phyloP scores from a whole-genome alignment of 306 rosid species.

The Fagus sylvatica region DNA sequence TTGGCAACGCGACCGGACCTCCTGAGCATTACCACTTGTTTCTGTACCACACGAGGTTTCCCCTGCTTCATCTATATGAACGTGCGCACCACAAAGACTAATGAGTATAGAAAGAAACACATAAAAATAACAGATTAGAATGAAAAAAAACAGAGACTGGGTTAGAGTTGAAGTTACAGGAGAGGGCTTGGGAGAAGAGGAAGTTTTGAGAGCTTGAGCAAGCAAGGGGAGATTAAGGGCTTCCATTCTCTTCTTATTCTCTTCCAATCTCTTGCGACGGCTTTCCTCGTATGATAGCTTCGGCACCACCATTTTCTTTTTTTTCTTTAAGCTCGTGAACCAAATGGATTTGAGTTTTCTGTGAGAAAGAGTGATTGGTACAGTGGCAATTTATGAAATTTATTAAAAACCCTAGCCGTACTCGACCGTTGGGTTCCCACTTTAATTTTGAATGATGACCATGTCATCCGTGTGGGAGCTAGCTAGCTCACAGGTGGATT shows the following conservation, averaged over 20 bases:
- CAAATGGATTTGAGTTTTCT: background rate
- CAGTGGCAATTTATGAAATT: no score
- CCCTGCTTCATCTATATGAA: slow-evolving; percentile 41
- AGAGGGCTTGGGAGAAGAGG: slow-evolving; percentile 55
- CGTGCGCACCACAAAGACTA: background rate
- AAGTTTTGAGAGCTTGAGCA: slow-evolving; percentile 49
- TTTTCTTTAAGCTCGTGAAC: background rate
- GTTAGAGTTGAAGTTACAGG: slow-evolving; percentile 25
- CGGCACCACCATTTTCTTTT: slow-evolving; percentile 31
- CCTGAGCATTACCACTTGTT: slow-evolving; percentile 54
- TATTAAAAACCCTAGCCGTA: no score
- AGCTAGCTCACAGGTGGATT: no score
- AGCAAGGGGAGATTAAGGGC: slow-evolving; percentile 68
- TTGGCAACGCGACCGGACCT: slow-evolving; percentile 75
- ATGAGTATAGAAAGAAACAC: background rate
- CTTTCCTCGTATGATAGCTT: slow-evolving; percentile 60
- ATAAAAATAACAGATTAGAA: background rate
- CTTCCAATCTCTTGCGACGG: slow-evolving; percentile 68
- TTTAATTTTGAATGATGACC: background rate
- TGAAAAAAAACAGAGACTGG: background rate
- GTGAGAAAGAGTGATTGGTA: background rate
- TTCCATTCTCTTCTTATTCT: slow-evolving; percentile 70
- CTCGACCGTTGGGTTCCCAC: slow-evolving; percentile 51
- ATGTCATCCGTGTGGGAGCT: no score
- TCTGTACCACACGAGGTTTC: slow-evolving; percentile 43